Percentiles rank a stretch among this genome's conserved stretches.
Conservation (phyloP, 495 filamentous ascomycete genomes). For the Xylaria sp. region DNA sequence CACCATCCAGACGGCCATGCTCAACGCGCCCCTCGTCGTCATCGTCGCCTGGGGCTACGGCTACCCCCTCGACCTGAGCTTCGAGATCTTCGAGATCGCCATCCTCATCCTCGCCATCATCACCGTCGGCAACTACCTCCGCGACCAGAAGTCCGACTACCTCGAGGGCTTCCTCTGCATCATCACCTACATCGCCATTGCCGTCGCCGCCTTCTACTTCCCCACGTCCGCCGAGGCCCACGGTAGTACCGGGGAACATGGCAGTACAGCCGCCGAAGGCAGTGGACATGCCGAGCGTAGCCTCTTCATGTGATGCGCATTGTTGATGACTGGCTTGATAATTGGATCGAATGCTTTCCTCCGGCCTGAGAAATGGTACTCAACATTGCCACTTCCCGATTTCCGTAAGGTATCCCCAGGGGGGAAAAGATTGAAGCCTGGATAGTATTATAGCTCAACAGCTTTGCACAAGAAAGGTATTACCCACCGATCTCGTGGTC, state of each 20-base stretch:
- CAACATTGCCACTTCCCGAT: neutral
- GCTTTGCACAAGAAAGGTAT: neutral
- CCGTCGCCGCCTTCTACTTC: conserved; percentile 67
- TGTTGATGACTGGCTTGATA: neutral
- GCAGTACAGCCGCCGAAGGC: no score
- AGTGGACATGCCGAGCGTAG: conserved; percentile 17
- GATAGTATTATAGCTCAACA: neutral
- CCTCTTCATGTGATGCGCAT: conserved; percentile 8
- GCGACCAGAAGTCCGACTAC: conserved; percentile 82
- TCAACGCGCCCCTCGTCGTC: conserved; percentile 86
- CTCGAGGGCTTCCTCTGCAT: conserved; percentile 81
- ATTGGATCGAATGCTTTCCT: neutral
- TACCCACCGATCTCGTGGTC: neutral
- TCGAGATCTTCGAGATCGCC: conserved; percentile 88
- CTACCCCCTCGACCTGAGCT: conserved; percentile 78
- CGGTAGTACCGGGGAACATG: no score
- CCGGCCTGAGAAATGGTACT: neutral
- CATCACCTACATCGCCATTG: conserved; percentile 69
- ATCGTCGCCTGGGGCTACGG: conserved; percentile 83
- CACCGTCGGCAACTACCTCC: conserved; percentile 81
- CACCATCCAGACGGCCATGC: conserved; percentile 86
- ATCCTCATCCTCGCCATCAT: conserved; percentile 86
- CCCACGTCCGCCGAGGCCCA: conserved; percentile 54
- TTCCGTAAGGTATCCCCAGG: neutral
- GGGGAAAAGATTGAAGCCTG: neutral